These are phyloP conservation scores for Citrullus colocynthis DNA, from an alignment of 306 rosid genomes.

Conservation along the genomic window DNA sequence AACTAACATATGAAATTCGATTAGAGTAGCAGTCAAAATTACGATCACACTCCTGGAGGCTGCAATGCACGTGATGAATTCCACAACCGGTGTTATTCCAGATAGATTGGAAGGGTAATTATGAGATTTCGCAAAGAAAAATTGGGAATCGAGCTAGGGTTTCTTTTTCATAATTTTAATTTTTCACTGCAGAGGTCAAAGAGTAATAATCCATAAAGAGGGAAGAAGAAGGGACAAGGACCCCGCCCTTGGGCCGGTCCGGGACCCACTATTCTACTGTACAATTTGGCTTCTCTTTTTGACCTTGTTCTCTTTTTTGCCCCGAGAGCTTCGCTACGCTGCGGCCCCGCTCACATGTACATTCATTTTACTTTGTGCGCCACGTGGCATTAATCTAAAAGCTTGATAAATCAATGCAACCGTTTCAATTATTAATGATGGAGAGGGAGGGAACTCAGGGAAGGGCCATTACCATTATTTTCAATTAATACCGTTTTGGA, in stretches of 20 bases:
- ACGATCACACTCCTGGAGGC: background rate
- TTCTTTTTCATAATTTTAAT: background rate
- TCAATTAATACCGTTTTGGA: background rate
- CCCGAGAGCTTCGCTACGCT: background rate
- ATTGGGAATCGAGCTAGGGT: background rate
- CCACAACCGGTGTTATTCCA: background rate
- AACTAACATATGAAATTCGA: background rate
- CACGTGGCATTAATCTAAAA: background rate
- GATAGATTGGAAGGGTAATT: background rate
- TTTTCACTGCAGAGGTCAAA: conserved; percentile 1
- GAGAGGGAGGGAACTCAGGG: background rate
- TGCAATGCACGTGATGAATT: background rate
- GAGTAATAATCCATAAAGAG: background rate
- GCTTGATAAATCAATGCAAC: background rate
- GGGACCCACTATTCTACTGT: background rate
- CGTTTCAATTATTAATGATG: background rate
- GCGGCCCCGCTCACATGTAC: background rate
- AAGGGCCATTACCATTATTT: background rate
- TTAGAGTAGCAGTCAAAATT: background rate
- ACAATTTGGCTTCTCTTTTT: background rate
- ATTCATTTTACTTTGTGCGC: background rate
- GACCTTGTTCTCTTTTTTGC: background rate
- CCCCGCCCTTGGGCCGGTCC: background rate
- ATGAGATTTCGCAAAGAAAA: background rate
- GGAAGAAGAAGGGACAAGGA: background rate